phyloP scores from a whole-genome alignment of 805 yeast species.

The Yarrowia sp. region DNA sequence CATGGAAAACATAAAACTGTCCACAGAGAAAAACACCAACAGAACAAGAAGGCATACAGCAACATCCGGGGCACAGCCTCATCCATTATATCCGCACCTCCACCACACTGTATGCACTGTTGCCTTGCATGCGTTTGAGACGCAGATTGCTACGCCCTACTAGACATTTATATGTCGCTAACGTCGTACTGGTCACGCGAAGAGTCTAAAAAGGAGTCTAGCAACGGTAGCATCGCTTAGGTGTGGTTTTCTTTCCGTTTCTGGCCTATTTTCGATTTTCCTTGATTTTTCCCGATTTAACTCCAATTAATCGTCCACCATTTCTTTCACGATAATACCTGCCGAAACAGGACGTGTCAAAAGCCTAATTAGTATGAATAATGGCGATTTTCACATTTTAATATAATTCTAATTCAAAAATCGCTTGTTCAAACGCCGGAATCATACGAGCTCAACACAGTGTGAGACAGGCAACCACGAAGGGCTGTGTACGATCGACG shows the following conservation, averaged over 20 bases:
- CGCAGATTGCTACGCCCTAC: not conserved
- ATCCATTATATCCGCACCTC: too few relatives aligned
- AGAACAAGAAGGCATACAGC: not conserved
- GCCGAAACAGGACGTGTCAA: too few relatives aligned
- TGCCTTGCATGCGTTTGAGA: too few relatives aligned
- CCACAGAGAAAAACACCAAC: too few relatives aligned
- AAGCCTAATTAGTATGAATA: too few relatives aligned
- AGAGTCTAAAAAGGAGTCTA: not conserved
- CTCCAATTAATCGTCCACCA: too few relatives aligned
- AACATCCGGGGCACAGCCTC: too few relatives aligned
- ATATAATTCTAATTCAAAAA: too few relatives aligned
- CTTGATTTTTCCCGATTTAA: not conserved
- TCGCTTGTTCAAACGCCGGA: not conserved
- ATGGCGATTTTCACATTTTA: too few relatives aligned
- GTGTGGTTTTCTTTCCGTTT: not conserved
- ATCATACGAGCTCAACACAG: constrained; percentile 4
- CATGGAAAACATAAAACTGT: too few relatives aligned
- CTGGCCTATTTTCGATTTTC: not conserved
- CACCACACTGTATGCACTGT: too few relatives aligned
- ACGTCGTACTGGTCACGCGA: not conserved
- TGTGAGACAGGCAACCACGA: not conserved
- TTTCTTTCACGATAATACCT: too few relatives aligned
- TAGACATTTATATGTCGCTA: not conserved
- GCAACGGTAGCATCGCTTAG: not conserved
- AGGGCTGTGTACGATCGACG: not conserved